phyloP scores from a whole-genome alignment of 768 basidiomycete species.

The Steccherinum ochraceum region DNA sequence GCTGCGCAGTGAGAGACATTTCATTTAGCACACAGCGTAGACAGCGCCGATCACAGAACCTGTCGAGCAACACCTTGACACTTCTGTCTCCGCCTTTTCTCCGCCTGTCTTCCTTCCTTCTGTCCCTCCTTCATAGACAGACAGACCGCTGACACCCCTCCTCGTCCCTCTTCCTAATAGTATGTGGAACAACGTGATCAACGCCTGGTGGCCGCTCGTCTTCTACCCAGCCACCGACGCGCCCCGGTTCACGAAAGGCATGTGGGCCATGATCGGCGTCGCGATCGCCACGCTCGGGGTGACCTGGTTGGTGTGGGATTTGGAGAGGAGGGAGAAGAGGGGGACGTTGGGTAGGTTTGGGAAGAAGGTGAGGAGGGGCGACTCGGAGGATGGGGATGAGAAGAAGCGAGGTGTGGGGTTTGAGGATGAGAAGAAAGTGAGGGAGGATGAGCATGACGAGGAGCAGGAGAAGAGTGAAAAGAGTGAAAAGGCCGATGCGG shows the following conservation, averaged over 20 bases:
- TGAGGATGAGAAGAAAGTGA: not conserved
- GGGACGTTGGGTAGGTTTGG: not conserved
- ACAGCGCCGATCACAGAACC: too few relatives aligned
- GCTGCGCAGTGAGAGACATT: too few relatives aligned
- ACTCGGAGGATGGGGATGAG: not conserved
- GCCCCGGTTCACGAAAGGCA: slow-evolving; percentile 59
- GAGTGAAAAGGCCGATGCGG: too few relatives aligned
- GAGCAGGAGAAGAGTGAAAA: too few relatives aligned
- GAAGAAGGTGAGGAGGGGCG: slow-evolving; percentile 1
- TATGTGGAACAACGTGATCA: slow-evolving; percentile 65
- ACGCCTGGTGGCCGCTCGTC: slow-evolving; percentile 66
- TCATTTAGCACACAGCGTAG: too few relatives aligned
- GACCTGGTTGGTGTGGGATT: slow-evolving; percentile 50
- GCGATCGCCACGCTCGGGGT: slow-evolving; percentile 48
- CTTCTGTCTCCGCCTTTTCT: not conserved
- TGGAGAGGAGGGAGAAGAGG: slow-evolving; percentile 36
- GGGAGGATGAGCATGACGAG: too few relatives aligned
- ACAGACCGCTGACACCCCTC: not conserved
- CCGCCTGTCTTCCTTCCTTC: not conserved
- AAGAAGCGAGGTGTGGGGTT: not conserved
- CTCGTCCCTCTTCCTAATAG: slow-evolving; percentile 22
- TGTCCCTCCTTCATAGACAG: not conserved
- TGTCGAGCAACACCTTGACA: not conserved
- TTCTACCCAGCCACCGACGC: slow-evolving; percentile 73
- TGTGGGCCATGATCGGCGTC: slow-evolving; percentile 61